These are phyloP conservation scores for Metschnikowia lunata DNA, from an alignment of 805 yeast genomes.

Conservation along the genomic window DNA sequence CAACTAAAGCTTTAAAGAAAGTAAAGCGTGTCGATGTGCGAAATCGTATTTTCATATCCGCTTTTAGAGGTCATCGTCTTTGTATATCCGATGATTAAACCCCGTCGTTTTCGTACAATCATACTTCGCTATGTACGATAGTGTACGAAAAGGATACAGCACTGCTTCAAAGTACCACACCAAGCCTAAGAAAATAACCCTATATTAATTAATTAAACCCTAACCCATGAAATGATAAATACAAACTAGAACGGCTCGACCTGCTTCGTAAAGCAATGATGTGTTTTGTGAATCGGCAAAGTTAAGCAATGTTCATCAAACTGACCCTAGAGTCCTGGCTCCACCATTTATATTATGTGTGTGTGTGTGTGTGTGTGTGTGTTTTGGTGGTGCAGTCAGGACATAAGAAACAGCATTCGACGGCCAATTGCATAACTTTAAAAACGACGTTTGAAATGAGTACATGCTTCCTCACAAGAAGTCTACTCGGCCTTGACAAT, in stretches of 20 bases:
- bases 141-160: too few relatives aligned
- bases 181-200: neutral
- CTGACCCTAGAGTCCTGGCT: neutral
- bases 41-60: too few relatives aligned
- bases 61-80: too few relatives aligned
- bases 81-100: too few relatives aligned
- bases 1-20: too few relatives aligned
- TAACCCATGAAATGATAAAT: neutral
- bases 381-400: too few relatives aligned
- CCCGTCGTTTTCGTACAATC: too few relatives aligned
- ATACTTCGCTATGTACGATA: too few relatives aligned
- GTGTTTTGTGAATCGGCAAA: neutral
- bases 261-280: neutral
- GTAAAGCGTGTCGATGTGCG: too few relatives aligned
- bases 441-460: neutral
- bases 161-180: too few relatives aligned
- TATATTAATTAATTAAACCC: neutral
- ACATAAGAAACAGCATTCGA: neutral
- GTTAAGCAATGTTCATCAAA: neutral
- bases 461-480: neutral
- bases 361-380: constrained; percentile 6
- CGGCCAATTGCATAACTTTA: neutral
- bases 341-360: neutral
- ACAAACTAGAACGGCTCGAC: constrained; percentile 1
- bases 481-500: constrained; percentile 3